phyloP scores from a whole-genome alignment of 1,139 yeast genomes.

The Suhomyces maxii region DNA sequence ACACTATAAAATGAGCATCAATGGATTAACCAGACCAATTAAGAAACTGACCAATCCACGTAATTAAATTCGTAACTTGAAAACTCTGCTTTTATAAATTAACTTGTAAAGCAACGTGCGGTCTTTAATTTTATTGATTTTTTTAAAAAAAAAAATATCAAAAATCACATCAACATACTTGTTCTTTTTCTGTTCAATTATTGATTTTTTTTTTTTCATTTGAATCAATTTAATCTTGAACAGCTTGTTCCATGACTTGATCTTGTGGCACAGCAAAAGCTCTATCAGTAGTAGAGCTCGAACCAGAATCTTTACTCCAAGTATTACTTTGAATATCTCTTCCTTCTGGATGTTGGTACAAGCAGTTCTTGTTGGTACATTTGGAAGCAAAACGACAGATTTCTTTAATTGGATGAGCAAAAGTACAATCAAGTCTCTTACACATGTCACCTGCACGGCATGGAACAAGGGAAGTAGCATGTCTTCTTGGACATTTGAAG shows the following conservation, averaged over 20 bases:
- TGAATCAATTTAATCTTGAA: slow-evolving; percentile 31
- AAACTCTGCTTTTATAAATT: no score
- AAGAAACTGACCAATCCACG: background rate
- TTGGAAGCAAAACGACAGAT: slow-evolving; percentile 76
- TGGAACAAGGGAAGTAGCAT: slow-evolving; percentile 67
- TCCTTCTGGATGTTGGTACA: slow-evolving; percentile 78
- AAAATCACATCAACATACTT: background rate
- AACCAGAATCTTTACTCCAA: slow-evolving; percentile 38
- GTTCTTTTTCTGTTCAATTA: slow-evolving; percentile 13
- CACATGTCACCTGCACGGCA: slow-evolving; percentile 84
- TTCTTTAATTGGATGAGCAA: slow-evolving; percentile 76
- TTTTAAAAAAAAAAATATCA: no score
- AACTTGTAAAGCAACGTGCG: no score
- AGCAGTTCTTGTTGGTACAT: slow-evolving; percentile 70
- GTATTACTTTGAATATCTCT: slow-evolving; percentile 46
- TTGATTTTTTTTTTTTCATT: slow-evolving; percentile 17
- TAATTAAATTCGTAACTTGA: no score
- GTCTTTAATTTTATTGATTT: no score
- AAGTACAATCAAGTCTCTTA: slow-evolving; percentile 75
- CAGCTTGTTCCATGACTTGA: slow-evolving; percentile 73
- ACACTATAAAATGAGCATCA: background rate
- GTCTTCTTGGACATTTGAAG: slow-evolving; percentile 77
- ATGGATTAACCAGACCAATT: background rate
- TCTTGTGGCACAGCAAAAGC: slow-evolving; percentile 79
- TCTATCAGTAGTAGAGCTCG: slow-evolving; percentile 44